Conservation (phyloP, 805 yeast species). For the Teunomyces stri region DNA sequence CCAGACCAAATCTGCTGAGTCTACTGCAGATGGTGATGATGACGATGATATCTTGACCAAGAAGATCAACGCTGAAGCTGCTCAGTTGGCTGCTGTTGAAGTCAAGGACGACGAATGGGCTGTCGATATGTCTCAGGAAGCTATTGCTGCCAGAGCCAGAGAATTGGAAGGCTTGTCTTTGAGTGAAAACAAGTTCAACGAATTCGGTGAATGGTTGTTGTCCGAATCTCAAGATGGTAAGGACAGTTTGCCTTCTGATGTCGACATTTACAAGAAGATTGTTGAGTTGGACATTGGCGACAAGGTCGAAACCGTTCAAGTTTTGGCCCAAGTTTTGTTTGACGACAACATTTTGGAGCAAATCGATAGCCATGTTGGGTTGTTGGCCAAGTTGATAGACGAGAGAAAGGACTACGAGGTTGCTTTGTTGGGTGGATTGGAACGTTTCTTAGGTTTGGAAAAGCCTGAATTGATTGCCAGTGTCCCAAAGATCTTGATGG, state of each 20-base stretch:
- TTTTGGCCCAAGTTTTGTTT: constrained; percentile 86
- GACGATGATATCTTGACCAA: constrained; percentile 75
- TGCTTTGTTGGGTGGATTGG: constrained; percentile 93
- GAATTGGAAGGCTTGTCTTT: constrained; percentile 70
- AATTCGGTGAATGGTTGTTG: constrained; percentile 88
- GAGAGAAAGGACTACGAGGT: constrained; percentile 67
- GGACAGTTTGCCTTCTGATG: constrained; percentile 69
- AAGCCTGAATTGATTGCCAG: constrained; percentile 64
- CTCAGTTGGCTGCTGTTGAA: constrained; percentile 55
- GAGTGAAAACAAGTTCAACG: constrained; percentile 55
- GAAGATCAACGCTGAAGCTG: constrained; percentile 82
- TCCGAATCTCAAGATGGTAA: constrained; percentile 49
- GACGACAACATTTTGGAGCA: constrained; percentile 73
- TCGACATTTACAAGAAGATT: constrained; percentile 90
- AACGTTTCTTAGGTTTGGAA: constrained; percentile 83
- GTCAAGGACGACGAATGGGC: constrained; percentile 95
- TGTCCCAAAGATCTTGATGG: constrained; percentile 79
- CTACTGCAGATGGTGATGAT: constrained; percentile 37
- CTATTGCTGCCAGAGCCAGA: constrained; percentile 85
- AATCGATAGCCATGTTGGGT: constrained; percentile 74
- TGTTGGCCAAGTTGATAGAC: constrained; percentile 73
- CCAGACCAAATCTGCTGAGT: constrained; percentile 29
- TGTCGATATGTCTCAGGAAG: constrained; percentile 95
- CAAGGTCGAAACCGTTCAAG: constrained; percentile 79
- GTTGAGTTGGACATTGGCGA: constrained; percentile 69